phyloP scores from a whole-genome alignment of 257 asterid genomes.

The Solanum okadae region DNA sequence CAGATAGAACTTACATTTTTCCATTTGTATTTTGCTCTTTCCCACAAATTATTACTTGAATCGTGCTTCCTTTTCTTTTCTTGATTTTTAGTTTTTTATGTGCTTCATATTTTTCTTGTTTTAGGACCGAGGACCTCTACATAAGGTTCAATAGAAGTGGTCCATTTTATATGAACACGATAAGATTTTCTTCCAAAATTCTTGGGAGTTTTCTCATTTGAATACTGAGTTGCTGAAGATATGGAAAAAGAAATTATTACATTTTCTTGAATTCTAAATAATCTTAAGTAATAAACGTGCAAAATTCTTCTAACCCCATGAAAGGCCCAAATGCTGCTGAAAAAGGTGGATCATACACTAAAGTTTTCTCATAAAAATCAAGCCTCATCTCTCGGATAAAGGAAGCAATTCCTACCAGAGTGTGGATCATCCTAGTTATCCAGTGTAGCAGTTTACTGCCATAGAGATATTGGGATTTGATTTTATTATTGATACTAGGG shows the following conservation, averaged over 20 bases:
- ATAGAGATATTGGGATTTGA: not conserved
- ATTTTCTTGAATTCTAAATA: not conserved
- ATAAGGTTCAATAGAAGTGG: slow-evolving; percentile 54
- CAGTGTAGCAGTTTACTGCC: not conserved
- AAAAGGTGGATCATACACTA: not conserved
- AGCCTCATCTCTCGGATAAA: not conserved
- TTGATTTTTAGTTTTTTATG: not conserved
- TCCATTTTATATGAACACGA: slow-evolving; percentile 66
- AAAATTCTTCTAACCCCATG: not conserved
- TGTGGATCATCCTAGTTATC: not conserved
- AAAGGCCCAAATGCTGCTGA: not conserved
- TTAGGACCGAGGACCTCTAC: slow-evolving; percentile 36
- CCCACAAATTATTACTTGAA: not conserved
- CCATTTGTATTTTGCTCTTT: not conserved
- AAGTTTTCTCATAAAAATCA: not conserved
- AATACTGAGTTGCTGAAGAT: not conserved
- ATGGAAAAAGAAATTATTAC: not conserved
- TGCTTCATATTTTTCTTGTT: slow-evolving; percentile 14
- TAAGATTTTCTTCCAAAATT: not conserved
- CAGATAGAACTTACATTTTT: not conserved
- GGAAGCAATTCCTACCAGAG: not conserved
- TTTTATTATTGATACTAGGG: not conserved
- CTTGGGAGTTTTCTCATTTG: not conserved
- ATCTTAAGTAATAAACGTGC: not conserved
- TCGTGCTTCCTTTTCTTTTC: not conserved